Percentiles rank a stretch among this genome's conserved stretches.
These are phyloP conservation scores for Hyphopichia fennica DNA, from an alignment of 1,139 yeast genomes.

Conservation along the genomic window DNA sequence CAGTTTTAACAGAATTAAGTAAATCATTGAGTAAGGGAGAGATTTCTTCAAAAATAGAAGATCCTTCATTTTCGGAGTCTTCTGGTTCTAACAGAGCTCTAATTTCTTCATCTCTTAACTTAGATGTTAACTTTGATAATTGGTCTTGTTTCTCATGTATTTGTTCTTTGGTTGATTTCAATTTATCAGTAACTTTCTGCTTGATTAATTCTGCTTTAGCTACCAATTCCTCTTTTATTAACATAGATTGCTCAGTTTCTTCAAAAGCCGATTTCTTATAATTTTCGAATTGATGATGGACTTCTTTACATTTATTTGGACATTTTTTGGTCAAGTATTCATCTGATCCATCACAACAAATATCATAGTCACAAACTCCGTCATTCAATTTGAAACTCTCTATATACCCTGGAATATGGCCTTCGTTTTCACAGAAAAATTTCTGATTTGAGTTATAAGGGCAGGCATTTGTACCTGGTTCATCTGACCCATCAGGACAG, in stretches of 20 bases:
- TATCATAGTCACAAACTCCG: slow-evolving; percentile 87
- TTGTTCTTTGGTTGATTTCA: slow-evolving; percentile 15
- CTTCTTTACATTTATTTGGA: slow-evolving; percentile 58
- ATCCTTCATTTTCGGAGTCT: slow-evolving; percentile 9
- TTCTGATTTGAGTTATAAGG: slow-evolving; percentile 31
- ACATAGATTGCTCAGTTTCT: slow-evolving; percentile 23
- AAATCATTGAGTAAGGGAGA: slow-evolving; percentile 18
- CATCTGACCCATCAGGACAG: slow-evolving; percentile 98
- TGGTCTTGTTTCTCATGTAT: slow-evolving; percentile 4
- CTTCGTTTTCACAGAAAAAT: slow-evolving; percentile 79
- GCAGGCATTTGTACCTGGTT: slow-evolving; percentile 94
- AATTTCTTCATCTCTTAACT: slow-evolving; percentile 8
- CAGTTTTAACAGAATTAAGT: slow-evolving; percentile 19
- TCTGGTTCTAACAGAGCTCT: slow-evolving; percentile 7
- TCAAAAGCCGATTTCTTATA: slow-evolving; percentile 15
- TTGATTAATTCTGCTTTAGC: slow-evolving; percentile 25
- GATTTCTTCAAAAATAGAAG: slow-evolving; percentile 18
- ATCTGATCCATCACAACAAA: slow-evolving; percentile 95
- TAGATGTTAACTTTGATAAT: slow-evolving; percentile 3
- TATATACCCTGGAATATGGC: slow-evolving; percentile 58
- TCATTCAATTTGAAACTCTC: slow-evolving; percentile 73
- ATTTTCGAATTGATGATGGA: slow-evolving; percentile 28
- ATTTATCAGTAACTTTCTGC: slow-evolving; percentile 21
- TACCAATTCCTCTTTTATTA: slow-evolving; percentile 19
- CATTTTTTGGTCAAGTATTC: slow-evolving; percentile 56